These are phyloP conservation scores for Phytophthora melonis DNA, from an alignment of 352 stramenopile genomes.

Conservation along the genomic window DNA sequence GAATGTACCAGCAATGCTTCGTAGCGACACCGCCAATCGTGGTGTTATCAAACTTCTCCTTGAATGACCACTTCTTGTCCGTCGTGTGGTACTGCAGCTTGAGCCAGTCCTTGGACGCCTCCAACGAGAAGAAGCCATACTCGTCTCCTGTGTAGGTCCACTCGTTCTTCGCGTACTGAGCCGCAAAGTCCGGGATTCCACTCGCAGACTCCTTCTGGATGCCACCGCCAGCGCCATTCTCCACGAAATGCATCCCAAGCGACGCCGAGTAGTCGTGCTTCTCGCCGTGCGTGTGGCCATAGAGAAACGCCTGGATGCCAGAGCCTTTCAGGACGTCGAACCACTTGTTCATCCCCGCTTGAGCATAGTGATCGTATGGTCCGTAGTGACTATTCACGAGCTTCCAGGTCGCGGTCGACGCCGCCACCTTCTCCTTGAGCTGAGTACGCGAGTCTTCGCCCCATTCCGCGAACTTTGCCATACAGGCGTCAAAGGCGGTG, in stretches of 20 bases:
- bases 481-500: conserved; percentile 22
- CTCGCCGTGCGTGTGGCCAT: conserved; percentile 26
- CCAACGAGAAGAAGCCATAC: conserved; percentile 28
- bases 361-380: conserved; percentile 22
- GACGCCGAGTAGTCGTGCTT: conserved; percentile 29
- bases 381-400: conserved; percentile 36
- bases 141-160: conserved; percentile 19
- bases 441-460: conserved; percentile 14
- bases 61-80: conserved; percentile 22
- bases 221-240: conserved; percentile 31
- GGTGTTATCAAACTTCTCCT: conserved; percentile 7
- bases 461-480: conserved; percentile 21
- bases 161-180: conserved; percentile 12
- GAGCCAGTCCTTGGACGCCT: conserved; percentile 24
- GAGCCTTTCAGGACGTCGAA: conserved; percentile 16
- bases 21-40: conserved; percentile 23
- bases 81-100: conserved; percentile 32
- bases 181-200: conserved; percentile 11
- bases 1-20: conserved; percentile 36
- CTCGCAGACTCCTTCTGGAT: conserved; percentile 25
- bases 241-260: conserved; percentile 23
- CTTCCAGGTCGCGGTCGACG: conserved; percentile 37
- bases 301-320: conserved; percentile 17
- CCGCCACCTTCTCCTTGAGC: conserved; percentile 3
- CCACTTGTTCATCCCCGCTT: conserved; percentile 32